These are phyloP conservation scores for Westerdykella aurantiaca DNA, from an alignment of 2,329 filamentous ascomycete genomes.

Conservation along the genomic window DNA sequence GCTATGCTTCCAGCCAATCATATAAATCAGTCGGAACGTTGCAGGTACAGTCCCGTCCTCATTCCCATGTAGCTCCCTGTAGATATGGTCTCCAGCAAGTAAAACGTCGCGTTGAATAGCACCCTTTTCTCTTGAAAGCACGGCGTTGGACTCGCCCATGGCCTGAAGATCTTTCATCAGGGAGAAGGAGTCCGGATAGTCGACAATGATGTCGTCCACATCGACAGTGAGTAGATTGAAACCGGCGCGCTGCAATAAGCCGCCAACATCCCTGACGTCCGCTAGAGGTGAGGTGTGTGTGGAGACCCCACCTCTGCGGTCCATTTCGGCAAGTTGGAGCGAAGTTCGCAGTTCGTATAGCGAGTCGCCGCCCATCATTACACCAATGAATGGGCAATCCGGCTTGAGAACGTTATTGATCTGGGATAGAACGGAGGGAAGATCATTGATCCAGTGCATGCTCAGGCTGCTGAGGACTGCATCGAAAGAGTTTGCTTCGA, in stretches of 20 bases:
- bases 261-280: constrained; percentile 86
- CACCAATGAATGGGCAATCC: constrained; percentile 84
- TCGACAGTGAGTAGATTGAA: constrained; percentile 97
- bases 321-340: constrained; percentile 84
- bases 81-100: constrained; percentile 82
- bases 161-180: constrained; percentile 91
- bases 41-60: constrained; percentile 62
- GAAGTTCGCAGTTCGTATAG: constrained; percentile 90
- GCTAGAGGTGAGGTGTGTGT: constrained; percentile 88
- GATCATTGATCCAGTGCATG: constrained; percentile 96
- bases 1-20: constrained; percentile 97
- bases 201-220: constrained; percentile 93
- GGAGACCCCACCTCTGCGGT: constrained; percentile 83
- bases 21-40: constrained; percentile 92
- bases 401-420: constrained; percentile 85
- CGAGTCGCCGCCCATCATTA: constrained; percentile 94
- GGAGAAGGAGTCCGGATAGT: constrained; percentile 83
- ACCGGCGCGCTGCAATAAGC: constrained; percentile 75
- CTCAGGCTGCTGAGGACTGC: constrained; percentile 83
- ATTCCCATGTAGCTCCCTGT: constrained; percentile 79
- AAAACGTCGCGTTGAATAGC: constrained; percentile 73
- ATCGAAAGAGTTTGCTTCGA: constrained; percentile 71
- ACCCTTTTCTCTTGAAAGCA: constrained; percentile 76
- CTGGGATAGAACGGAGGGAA: constrained; percentile 76
- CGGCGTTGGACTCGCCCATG: constrained; percentile 93